A percentile compares a stretch with the other conserved stretches of the same genome.
phyloP scores from a whole-genome alignment of 352 stramenopile species.

The Globisporangium middletonii region DNA sequence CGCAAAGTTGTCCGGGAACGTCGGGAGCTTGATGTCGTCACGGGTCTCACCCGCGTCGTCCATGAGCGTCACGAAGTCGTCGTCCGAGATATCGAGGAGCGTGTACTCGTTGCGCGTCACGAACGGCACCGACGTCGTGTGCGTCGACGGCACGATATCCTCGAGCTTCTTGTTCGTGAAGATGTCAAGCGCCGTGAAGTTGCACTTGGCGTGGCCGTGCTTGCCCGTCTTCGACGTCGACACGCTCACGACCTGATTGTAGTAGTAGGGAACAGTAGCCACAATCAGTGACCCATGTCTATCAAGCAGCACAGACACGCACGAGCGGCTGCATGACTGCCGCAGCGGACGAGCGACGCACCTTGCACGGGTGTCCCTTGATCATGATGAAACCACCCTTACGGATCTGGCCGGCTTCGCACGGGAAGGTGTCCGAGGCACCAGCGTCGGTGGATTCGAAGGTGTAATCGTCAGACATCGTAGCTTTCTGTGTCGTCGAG shows the following conservation, averaged over 20 bases:
- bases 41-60: conserved; percentile 96
- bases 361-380: conserved; percentile 99
- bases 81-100: conserved; percentile 98
- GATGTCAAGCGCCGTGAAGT: conserved; percentile 99
- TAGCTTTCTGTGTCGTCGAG: conserved; percentile 9
- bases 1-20: conserved; percentile 93
- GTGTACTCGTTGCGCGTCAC: conserved; percentile 96
- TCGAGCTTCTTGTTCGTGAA: conserved; percentile 99
- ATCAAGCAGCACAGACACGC: neutral
- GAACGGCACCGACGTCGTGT: conserved; percentile 97
- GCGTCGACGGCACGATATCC: conserved; percentile 98
- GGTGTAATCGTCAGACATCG: conserved; percentile 65
- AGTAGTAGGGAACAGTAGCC: neutral
- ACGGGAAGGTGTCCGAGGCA: conserved; percentile 96
- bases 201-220: conserved; percentile 99
- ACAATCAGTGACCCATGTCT: neutral
- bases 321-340: no score
- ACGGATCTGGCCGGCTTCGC: conserved; percentile 98
- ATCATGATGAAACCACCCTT: conserved; percentile 99
- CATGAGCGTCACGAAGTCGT: conserved; percentile 98
- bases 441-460: conserved; percentile 95
- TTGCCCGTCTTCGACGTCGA: conserved; percentile 99
- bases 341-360: conserved; percentile 17
- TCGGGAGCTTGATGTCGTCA: conserved; percentile 97
- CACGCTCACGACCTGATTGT: conserved; percentile 81